Conservation (phyloP, 2,329 filamentous ascomycete species). For the Celoporthe dispersa region DNA sequence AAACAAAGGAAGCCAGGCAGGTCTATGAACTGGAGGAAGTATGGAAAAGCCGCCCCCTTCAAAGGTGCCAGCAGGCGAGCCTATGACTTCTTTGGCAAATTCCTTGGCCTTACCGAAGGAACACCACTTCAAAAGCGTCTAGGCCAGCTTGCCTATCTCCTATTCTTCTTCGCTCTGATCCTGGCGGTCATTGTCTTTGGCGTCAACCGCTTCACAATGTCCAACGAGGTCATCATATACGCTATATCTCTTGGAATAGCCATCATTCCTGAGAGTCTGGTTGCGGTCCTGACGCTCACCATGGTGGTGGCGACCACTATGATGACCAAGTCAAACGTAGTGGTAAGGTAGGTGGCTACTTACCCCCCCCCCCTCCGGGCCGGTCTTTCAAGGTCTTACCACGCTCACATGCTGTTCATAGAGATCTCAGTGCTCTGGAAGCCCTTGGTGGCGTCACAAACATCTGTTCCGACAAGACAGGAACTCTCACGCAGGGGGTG, state of each 20-base stretch:
- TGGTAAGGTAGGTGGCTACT: constrained; percentile 54
- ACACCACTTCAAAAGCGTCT: constrained; percentile 86
- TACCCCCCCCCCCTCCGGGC: neutral
- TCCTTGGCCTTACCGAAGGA: constrained; percentile 68
- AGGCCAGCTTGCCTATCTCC: constrained; percentile 79
- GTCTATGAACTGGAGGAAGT: constrained; percentile 48
- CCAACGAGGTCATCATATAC: constrained; percentile 63
- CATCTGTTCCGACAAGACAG: constrained; percentile 76
- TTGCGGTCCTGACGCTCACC: constrained; percentile 72
- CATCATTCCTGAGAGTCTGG: constrained; percentile 68
- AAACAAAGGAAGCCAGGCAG: constrained; percentile 52
- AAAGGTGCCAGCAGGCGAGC: constrained; percentile 47
- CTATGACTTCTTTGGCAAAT: constrained; percentile 41
- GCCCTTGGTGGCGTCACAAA: constrained; percentile 73
- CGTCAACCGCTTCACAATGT: constrained; percentile 57
- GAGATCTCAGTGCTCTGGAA: constrained; percentile 68
- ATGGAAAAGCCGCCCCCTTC: constrained; percentile 46
- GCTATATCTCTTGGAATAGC: constrained; percentile 65
- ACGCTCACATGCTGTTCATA: constrained; percentile 25
- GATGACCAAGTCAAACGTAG: constrained; percentile 68
- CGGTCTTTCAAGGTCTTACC: neutral
- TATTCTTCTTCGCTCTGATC: constrained; percentile 73
- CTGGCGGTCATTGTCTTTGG: constrained; percentile 67
- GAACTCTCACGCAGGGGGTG: constrained; percentile 69
- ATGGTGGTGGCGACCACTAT: constrained; percentile 69